phyloP scores from a whole-genome alignment of 352 stramenopile species.

The Stephanocyclus meneghinianus region DNA sequence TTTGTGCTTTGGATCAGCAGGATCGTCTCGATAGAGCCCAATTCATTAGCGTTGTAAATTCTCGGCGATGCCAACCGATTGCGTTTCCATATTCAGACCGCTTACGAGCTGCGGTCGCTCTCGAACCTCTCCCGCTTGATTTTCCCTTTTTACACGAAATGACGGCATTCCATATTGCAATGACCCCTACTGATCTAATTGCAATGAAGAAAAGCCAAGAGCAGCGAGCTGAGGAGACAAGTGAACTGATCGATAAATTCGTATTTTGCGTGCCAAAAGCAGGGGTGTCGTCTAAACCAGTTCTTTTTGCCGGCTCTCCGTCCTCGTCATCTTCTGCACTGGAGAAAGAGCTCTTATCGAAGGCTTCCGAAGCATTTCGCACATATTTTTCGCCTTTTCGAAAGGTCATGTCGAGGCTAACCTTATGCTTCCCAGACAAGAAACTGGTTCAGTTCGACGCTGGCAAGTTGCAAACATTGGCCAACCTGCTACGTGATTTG shows the following conservation, averaged over 20 bases:
- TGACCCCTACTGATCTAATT: conserved; percentile 69
- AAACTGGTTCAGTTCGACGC: conserved; percentile 97
- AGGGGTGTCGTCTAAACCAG: conserved; percentile 36
- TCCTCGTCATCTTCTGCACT: conserved; percentile 21
- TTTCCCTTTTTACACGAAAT: conserved; percentile 50
- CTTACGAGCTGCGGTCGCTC: conserved; percentile 36
- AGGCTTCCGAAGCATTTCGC: conserved; percentile 46
- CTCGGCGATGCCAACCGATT: conserved; percentile 52
- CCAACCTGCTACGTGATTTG: conserved; percentile 86
- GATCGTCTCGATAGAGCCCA: conserved; percentile 38
- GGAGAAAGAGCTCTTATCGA: conserved; percentile 37
- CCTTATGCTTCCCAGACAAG: conserved; percentile 96
- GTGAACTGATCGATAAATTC: conserved; percentile 76
- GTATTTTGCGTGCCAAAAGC: conserved; percentile 80
- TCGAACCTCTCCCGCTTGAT: conserved; percentile 49
- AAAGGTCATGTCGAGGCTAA: conserved; percentile 75
- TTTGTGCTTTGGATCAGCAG: conserved; percentile 44
- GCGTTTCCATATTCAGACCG: conserved; percentile 64
- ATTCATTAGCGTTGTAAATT: conserved; percentile 66
- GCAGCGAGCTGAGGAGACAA: conserved; percentile 57
- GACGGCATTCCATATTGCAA: conserved; percentile 50
- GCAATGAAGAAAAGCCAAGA: conserved; percentile 66
- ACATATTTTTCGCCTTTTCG: conserved; percentile 65
- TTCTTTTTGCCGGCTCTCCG: conserved; percentile 45
- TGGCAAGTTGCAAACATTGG: conserved; percentile 83